A percentile compares a stretch with the other conserved stretches of the same genome.
Conservation (phyloP, 2,329 filamentous ascomycete species). For the Bipolaris gigantea region DNA sequence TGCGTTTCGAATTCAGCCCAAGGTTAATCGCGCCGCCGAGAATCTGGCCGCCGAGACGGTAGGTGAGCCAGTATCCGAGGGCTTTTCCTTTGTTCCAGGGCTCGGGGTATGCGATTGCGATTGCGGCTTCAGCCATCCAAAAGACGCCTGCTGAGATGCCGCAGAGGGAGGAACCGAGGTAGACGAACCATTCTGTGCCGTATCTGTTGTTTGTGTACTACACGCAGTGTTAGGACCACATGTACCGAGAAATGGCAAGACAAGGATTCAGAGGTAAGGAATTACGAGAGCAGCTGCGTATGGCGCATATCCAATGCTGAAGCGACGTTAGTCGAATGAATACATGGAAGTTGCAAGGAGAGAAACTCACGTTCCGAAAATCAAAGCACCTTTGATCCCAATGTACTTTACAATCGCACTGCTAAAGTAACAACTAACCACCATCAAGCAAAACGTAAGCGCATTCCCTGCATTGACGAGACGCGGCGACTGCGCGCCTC, state of each 20-base stretch:
- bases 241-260: no score
- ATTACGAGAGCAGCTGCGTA: conserved; percentile 61
- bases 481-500: conserved; percentile 65
- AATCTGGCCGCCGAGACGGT: conserved; percentile 65
- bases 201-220: conserved; percentile 71
- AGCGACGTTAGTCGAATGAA: neutral
- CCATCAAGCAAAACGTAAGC: conserved; percentile 72
- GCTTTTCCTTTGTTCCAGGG: conserved; percentile 52
- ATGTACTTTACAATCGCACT: conserved; percentile 66
- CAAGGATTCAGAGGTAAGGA: neutral
- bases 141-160: conserved; percentile 72
- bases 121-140: conserved; percentile 75
- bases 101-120: conserved; percentile 72
- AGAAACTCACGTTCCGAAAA: conserved; percentile 64
- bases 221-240: neutral
- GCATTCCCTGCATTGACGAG: conserved; percentile 73
- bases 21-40: conserved; percentile 73
- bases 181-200: conserved; percentile 67
- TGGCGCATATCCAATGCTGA: conserved; percentile 66
- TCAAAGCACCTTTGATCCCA: conserved; percentile 70
- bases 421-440: conserved; percentile 68
- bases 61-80: conserved; percentile 69
- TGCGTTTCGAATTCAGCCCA: conserved; percentile 62
- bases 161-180: conserved; percentile 69
- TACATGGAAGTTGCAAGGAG: neutral